A percentile compares a stretch with the other conserved stretches of the same genome.
These are phyloP conservation scores for Thermochaetoides dissita DNA, from an alignment of 2,329 filamentous ascomycete genomes.

Conservation along the genomic window DNA sequence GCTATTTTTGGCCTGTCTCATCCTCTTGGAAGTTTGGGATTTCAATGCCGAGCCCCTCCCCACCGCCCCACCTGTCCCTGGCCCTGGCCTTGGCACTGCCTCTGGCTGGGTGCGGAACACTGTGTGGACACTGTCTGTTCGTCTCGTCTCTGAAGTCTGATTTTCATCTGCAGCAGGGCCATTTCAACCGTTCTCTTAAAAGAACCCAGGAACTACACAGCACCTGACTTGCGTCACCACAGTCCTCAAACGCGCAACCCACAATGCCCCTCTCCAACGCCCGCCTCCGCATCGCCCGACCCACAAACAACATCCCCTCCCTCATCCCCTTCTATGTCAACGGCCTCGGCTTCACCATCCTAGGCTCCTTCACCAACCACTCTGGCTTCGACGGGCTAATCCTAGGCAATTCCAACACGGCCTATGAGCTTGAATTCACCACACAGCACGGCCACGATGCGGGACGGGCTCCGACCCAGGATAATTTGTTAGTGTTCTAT, in stretches of 20 bases:
- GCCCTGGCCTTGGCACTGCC: too few relatives aligned
- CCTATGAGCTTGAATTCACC: slow-evolving; percentile 32
- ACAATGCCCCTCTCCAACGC: slow-evolving; percentile 12
- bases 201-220: too few relatives aligned
- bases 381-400: slow-evolving; percentile 28
- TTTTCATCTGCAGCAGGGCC: too few relatives aligned
- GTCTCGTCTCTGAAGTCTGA: too few relatives aligned
- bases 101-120: too few relatives aligned
- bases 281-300: slow-evolving; percentile 28
- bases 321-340: slow-evolving; percentile 28
- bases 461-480: slow-evolving; percentile 25
- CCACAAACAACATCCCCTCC: slow-evolving; percentile 24
- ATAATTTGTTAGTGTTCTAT: slow-evolving; percentile 32
- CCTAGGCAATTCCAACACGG: slow-evolving; percentile 24
- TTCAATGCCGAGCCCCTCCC: too few relatives aligned
- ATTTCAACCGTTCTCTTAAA: too few relatives aligned
- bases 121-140: too few relatives aligned
- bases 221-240: too few relatives aligned
- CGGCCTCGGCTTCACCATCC: slow-evolving; percentile 25
- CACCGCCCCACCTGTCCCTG: too few relatives aligned
- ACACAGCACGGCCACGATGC: slow-evolving; percentile 21
- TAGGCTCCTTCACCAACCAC: slow-evolving; percentile 23
- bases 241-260: not conserved
- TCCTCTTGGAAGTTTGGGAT: too few relatives aligned
- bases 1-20: too few relatives aligned